A percentile compares a stretch with the other conserved stretches of the same genome.
phyloP scores from a whole-genome alignment of 2,329 filamentous ascomycete genomes.

The Aspergillus versicolor region DNA sequence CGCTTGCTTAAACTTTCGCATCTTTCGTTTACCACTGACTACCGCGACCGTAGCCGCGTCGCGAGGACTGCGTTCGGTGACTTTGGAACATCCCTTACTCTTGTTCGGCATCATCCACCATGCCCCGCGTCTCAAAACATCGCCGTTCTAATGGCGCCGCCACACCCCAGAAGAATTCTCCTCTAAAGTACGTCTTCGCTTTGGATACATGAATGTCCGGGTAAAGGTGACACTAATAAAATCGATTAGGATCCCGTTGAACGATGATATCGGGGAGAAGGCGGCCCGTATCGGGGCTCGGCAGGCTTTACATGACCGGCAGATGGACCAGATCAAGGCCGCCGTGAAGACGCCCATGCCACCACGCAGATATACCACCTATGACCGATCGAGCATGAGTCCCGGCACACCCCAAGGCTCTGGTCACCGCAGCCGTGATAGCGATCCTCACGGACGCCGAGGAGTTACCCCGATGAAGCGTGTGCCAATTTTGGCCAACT shows the following conservation, averaged over 20 bases:
- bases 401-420: slow-evolving; percentile 51
- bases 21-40: not conserved
- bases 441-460: slow-evolving; percentile 61
- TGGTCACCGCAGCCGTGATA: slow-evolving; percentile 35
- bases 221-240: slow-evolving; percentile 12
- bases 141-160: slow-evolving; percentile 47
- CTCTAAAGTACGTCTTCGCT: slow-evolving; percentile 45
- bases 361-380: slow-evolving; percentile 38
- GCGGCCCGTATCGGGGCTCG: slow-evolving; percentile 82
- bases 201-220: not conserved
- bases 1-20: not conserved
- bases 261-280: slow-evolving; percentile 92
- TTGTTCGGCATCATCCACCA: slow-evolving; percentile 30
- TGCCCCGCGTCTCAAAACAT: slow-evolving; percentile 56
- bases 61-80: slow-evolving; percentile 3
- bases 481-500: slow-evolving; percentile 92
- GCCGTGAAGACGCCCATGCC: slow-evolving; percentile 55
- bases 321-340: slow-evolving; percentile 87
- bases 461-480: slow-evolving; percentile 94
- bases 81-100: slow-evolving; percentile 20
- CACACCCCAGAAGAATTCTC: slow-evolving; percentile 53
- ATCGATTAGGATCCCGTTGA: slow-evolving; percentile 75
- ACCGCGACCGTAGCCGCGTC: not conserved
- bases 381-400: slow-evolving; percentile 42
- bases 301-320: slow-evolving; percentile 82